phyloP scores from a whole-genome alignment of 1,284 basidiomycete species.

The Heterobasidion irregulare region DNA sequence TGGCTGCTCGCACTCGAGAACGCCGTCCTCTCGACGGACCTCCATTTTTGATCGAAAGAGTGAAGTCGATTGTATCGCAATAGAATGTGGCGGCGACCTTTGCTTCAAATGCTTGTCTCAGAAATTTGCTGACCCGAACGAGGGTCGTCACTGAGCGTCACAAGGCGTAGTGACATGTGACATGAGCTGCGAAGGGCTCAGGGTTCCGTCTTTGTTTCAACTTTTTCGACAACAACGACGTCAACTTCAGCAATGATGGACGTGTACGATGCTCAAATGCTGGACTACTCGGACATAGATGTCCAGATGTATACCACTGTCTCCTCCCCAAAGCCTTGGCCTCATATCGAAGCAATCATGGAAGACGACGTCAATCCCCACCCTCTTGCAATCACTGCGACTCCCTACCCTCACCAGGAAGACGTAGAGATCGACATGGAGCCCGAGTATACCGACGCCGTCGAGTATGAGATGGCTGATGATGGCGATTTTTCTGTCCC shows the following conservation, averaged over 20 bases:
- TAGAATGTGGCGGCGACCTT: no score
- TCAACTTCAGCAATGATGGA: conserved; percentile 35
- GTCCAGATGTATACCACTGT: conserved; percentile 47
- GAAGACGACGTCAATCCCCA: conserved; percentile 39
- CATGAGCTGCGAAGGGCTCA: no score
- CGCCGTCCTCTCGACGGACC: no score
- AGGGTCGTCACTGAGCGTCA: no score
- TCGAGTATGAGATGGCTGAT: conserved; percentile 70
- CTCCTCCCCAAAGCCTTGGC: conserved; percentile 44
- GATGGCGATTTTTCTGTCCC: conserved; percentile 22
- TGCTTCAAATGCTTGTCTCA: no score
- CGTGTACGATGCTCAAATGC: conserved; percentile 58
- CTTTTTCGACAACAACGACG: background rate
- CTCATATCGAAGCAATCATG: conserved; percentile 51
- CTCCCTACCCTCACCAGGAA: conserved; percentile 15
- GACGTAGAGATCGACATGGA: conserved; percentile 71
- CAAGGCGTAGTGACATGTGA: no score
- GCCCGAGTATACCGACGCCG: conserved; percentile 36
- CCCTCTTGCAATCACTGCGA: conserved; percentile 12
- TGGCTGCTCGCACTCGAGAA: no score
- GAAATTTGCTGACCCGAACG: no score
- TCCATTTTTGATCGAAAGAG: no score
- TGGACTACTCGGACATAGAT: conserved; percentile 55
- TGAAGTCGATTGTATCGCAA: no score
- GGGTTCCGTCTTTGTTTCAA: background rate